Conservation (phyloP, 352 stramenopile species). For the Phytophthora crassamura region DNA sequence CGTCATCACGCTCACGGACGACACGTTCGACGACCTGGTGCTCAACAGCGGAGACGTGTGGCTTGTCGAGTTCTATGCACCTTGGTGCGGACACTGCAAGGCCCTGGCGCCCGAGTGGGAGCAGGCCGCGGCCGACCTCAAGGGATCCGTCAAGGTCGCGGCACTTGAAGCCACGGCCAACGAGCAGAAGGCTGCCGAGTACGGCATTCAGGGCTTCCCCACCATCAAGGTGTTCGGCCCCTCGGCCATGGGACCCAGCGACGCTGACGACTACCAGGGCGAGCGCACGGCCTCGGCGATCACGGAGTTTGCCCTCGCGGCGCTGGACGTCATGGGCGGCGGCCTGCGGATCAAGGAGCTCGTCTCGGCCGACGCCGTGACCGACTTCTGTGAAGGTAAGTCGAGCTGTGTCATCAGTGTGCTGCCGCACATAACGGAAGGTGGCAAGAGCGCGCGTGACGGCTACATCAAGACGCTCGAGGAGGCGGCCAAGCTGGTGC, state of each 20-base stretch:
- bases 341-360: conserved; percentile 87
- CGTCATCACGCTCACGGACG: conserved; percentile 92
- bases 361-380: conserved; percentile 62
- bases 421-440: conserved; percentile 91
- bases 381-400: conserved; percentile 87
- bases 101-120: conserved; percentile 92
- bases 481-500: conserved; percentile 84
- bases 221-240: conserved; percentile 96
- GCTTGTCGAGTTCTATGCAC: conserved; percentile 94
- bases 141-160: conserved; percentile 90
- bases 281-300: conserved; percentile 87
- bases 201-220: conserved; percentile 94
- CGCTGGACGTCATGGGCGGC: conserved; percentile 75
- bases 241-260: conserved; percentile 51
- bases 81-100: conserved; percentile 95
- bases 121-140: conserved; percentile 87
- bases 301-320: conserved; percentile 73
- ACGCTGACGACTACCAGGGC: conserved; percentile 89
- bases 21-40: conserved; percentile 92
- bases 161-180: conserved; percentile 94
- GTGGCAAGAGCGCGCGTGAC: conserved; percentile 85
- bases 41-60: conserved; percentile 91
- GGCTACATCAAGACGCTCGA: conserved; percentile 85
- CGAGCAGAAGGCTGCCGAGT: conserved; percentile 87
- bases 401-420: conserved; percentile 91